Evolutionary conservation across 768 basidiomycete genomes (phyloP).

Genomic region (Phlebiopsis flavidoalba): DNA sequence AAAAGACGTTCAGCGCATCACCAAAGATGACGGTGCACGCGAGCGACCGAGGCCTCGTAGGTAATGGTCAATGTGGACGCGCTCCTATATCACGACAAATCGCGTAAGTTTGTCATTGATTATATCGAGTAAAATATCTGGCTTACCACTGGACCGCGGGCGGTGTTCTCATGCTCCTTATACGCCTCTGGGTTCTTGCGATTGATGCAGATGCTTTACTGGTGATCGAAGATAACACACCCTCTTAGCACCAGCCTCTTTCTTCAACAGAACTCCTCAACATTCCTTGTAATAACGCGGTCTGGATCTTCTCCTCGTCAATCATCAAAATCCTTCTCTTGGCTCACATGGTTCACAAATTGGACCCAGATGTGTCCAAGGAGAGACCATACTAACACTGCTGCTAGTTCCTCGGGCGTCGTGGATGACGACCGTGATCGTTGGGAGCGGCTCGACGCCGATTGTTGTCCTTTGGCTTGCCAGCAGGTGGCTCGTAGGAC

Average conservation of each 20-base stretch:
- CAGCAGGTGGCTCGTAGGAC: conserved; percentile 15
- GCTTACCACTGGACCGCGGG: conserved; percentile 30
- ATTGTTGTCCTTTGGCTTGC: conserved; percentile 25
- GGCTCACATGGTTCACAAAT: conserved; percentile 27
- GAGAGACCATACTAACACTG: conserved; percentile 19
- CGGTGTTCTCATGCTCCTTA: background rate
- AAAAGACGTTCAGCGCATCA: conserved; percentile 36
- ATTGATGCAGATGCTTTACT: too few species aligned
- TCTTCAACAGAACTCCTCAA: conserved; percentile 36
- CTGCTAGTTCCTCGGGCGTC: conserved; percentile 28
- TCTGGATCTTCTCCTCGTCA: conserved; percentile 34
- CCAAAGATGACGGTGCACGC: conserved; percentile 35
- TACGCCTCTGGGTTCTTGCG: conserved; percentile 16
- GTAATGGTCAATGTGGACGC: conserved; percentile 46
- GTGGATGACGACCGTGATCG: conserved; percentile 22
- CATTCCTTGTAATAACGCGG: conserved; percentile 38
- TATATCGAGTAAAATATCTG: background rate
- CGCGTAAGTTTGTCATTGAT: background rate
- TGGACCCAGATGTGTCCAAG: conserved; percentile 40
- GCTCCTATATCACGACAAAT: conserved; percentile 20
- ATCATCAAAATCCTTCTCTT: conserved; percentile 35
- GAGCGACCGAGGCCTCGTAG: conserved; percentile 27
- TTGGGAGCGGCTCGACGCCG: conserved; percentile 21
- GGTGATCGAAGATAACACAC: conserved; percentile 44
- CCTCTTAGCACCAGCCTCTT: conserved; percentile 31